Evolutionary conservation across 208 protist species (phyloP).

Genomic region (Trypanosoma theileri): DNA sequence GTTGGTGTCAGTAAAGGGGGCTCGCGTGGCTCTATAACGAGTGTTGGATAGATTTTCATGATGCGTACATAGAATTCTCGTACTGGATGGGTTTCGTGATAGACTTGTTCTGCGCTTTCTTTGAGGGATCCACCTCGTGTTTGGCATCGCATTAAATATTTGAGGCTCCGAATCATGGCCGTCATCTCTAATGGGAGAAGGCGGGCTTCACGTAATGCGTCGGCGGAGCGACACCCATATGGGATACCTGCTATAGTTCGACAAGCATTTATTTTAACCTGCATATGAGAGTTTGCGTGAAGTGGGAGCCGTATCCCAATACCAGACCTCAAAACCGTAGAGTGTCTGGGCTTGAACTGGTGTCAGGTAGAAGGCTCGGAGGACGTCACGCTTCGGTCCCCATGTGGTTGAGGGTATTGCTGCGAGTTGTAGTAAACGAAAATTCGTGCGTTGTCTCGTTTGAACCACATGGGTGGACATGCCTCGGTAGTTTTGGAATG

Average conservation of each 20-base stretch:
- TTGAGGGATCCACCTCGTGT: neutral
- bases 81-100: neutral
- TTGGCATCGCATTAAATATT: neutral
- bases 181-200: neutral
- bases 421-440: neutral
- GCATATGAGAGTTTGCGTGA: neutral
- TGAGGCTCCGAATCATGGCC: neutral
- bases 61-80: neutral
- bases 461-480: neutral
- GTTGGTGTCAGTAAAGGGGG: neutral
- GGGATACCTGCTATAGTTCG: conserved; percentile 5
- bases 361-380: neutral
- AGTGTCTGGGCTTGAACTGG: conserved; percentile 4
- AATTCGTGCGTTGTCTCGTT: neutral
- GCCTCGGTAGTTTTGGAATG: neutral
- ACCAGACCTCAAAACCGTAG: conserved; percentile 13
- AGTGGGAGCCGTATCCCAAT: neutral
- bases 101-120: neutral
- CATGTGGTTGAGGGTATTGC: neutral
- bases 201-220: conserved; percentile 4
- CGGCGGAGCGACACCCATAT: neutral
- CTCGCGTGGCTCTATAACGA: neutral
- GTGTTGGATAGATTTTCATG: neutral
- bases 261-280: neutral
- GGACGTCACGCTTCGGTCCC: conserved; percentile 4